Percentiles rank a stretch among this genome's conserved stretches.
Evolutionary conservation across 2,329 filamentous ascomycete species (phyloP).

Genomic region (Pseudogymnoascus sp.): DNA sequence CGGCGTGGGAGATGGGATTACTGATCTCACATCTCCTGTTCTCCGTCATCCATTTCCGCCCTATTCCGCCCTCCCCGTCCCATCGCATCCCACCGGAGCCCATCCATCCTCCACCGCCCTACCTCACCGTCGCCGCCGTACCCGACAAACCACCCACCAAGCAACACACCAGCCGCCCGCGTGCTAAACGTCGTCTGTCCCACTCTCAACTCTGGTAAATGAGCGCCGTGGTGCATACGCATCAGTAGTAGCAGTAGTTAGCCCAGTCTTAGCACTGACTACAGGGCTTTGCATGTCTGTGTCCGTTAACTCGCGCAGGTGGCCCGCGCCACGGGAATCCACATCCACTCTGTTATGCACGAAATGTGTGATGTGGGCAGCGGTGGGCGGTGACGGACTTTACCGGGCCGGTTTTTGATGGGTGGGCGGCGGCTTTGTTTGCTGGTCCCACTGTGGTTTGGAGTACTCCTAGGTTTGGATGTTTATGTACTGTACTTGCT

Average conservation of each 20-base stretch:
- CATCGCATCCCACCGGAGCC: conserved; percentile 22
- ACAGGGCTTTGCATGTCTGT: not conserved
- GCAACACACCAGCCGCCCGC: not conserved
- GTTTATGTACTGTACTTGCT: too few relatives aligned
- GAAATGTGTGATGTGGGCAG: too few relatives aligned
- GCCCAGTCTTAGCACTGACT: not conserved
- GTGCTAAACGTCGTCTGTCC: not conserved
- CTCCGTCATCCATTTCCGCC: not conserved
- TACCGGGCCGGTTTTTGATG: not conserved
- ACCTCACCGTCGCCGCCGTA: conserved; percentile 31
- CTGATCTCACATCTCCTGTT: not conserved
- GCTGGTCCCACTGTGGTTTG: not conserved
- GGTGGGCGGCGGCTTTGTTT: not conserved
- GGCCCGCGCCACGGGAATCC: not conserved
- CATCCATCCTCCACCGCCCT: conserved; percentile 22
- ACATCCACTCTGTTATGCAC: not conserved
- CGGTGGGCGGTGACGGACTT: not conserved
- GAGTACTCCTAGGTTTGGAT: too few relatives aligned
- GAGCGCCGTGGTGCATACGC: not conserved
- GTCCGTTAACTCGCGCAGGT: not conserved
- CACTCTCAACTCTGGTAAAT: conserved; percentile 9
- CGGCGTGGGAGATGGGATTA: not conserved
- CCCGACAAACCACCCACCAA: not conserved
- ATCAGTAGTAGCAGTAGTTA: not conserved
- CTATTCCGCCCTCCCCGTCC: conserved; percentile 20